Conservation (phyloP, 2,329 filamentous ascomycete species). For the Aspergillus fischeri region DNA sequence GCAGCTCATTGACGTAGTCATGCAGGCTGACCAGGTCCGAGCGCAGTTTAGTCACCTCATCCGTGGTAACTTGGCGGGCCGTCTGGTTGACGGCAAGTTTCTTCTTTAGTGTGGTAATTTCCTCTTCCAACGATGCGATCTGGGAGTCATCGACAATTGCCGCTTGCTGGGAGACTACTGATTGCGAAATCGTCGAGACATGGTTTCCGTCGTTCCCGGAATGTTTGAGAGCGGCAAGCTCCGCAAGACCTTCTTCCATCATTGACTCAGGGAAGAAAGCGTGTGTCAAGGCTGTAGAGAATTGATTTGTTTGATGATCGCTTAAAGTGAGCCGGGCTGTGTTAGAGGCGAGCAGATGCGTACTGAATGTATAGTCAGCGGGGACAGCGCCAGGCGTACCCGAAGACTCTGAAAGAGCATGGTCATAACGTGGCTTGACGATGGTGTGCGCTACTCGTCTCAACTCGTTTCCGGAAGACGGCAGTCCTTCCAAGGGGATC, state of each 20-base stretch:
- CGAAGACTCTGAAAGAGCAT: constrained; percentile 33
- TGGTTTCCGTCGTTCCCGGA: constrained; percentile 21
- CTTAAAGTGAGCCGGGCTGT: constrained; percentile 1
- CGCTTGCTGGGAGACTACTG: constrained; percentile 11
- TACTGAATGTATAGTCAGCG: constrained; percentile 39
- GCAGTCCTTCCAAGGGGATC: constrained; percentile 56
- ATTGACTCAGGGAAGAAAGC: constrained; percentile 35
- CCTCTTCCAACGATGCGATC: constrained; percentile 34
- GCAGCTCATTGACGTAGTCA: constrained; percentile 37
- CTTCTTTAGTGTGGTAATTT: constrained; percentile 38
- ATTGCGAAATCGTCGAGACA: constrained; percentile 7
- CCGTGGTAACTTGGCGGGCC: constrained; percentile 31
- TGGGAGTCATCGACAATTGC: constrained; percentile 22
- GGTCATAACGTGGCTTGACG: constrained; percentile 65
- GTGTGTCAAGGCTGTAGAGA: constrained; percentile 37
- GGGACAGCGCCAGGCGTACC: constrained; percentile 37
- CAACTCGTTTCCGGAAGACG: constrained; percentile 26
- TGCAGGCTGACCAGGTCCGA: constrained; percentile 32
- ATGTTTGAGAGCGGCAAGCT: constrained; percentile 29
- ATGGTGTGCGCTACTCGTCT: constrained; percentile 57
- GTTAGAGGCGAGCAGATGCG: constrained; percentile 30
- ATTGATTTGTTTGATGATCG: constrained; percentile 17
- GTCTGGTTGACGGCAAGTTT: constrained; percentile 32
- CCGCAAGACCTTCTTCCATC: constrained; percentile 39
- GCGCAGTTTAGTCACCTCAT: constrained; percentile 36